Evolutionary conservation across 202 grass and related monocot species (phyloP).

Genomic region (Carex sylvatica): DNA sequence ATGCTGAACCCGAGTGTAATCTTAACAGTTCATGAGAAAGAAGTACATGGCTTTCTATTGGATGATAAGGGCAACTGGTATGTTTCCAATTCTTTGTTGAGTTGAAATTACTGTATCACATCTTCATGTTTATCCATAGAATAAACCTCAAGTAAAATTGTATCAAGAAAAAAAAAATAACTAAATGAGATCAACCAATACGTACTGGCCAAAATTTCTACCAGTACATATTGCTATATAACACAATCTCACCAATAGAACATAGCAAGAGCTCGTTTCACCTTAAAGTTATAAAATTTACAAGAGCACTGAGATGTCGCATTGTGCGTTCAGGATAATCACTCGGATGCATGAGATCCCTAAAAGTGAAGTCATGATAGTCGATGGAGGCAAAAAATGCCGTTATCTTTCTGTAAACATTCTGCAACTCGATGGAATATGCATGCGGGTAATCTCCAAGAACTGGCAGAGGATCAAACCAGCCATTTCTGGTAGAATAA

Average conservation of each 20-base stretch:
- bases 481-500: neutral
- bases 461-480: too few relatives aligned
- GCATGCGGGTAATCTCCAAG: constrained; percentile 55
- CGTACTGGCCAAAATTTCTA: neutral
- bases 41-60: too few relatives aligned
- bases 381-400: constrained; percentile 50
- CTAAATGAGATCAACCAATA: constrained; percentile 10
- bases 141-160: neutral
- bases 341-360: too few relatives aligned
- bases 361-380: constrained; percentile 37
- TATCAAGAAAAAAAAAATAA: constrained; percentile 17
- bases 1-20: too few relatives aligned
- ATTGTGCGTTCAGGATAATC: neutral
- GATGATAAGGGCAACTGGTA: neutral
- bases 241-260: too few relatives aligned
- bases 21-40: neutral
- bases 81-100: neutral
- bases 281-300: too few relatives aligned
- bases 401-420: constrained; percentile 31
- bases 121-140: neutral
- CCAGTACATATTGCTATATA: neutral
- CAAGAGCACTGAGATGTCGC: too few relatives aligned
- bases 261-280: too few relatives aligned
- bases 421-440: constrained; percentile 11
- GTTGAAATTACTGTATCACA: neutral